phyloP scores from a whole-genome alignment of 441 rosid species.

The Euphorbia neoarborescens region DNA sequence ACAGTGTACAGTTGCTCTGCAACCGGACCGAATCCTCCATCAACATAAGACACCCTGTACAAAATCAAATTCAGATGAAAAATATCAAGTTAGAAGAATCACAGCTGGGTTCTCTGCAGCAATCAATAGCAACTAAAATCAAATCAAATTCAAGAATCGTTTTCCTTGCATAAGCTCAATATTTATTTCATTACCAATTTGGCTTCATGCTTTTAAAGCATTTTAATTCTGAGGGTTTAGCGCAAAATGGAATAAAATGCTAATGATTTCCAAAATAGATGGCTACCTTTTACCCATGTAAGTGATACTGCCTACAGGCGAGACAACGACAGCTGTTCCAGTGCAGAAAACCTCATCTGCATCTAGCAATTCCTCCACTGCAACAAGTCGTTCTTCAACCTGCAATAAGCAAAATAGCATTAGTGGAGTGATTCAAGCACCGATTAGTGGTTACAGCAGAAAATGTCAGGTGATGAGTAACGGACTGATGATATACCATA shows the following conservation, averaged over 20 bases:
- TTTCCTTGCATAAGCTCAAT: not conserved
- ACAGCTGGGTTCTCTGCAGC: not conserved
- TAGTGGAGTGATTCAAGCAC: slow-evolving; percentile 1
- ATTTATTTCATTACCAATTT: not conserved
- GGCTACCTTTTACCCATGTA: slow-evolving; percentile 63
- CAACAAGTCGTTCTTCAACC: slow-evolving; percentile 69
- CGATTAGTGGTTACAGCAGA: not conserved
- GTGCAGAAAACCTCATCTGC: slow-evolving; percentile 95
- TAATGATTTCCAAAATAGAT: not conserved
- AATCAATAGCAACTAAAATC: not conserved
- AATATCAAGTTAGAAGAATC: not conserved
- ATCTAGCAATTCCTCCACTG: slow-evolving; percentile 69
- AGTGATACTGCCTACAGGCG: slow-evolving; percentile 90
- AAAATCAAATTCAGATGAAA: not conserved
- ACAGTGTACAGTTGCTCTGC: slow-evolving; percentile 52
- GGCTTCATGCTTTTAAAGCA: not conserved
- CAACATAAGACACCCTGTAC: slow-evolving; percentile 58
- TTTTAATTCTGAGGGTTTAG: not conserved
- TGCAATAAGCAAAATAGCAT: slow-evolving; percentile 25
- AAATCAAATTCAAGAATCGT: not conserved
- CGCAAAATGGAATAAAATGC: not conserved
- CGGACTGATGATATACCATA: not conserved
- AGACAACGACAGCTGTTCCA: slow-evolving; percentile 90
- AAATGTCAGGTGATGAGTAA: not conserved
- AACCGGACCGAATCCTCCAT: slow-evolving; percentile 59